phyloP scores from a whole-genome alignment of 2,329 filamentous ascomycete species.

The Cercospora sp. region DNA sequence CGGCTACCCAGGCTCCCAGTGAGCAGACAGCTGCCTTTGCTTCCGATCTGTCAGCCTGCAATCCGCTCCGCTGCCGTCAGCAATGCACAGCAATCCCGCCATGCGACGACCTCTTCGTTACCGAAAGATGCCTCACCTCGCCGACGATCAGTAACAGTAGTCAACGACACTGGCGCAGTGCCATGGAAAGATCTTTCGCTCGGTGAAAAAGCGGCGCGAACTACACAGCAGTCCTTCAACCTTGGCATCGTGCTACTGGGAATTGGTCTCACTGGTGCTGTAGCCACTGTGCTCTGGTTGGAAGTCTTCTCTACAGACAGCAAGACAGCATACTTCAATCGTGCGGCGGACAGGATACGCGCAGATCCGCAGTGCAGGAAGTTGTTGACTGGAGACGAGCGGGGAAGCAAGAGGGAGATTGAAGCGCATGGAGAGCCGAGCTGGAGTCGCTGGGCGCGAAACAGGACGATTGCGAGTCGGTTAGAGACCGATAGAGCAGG shows the following conservation, averaged over 20 bases:
- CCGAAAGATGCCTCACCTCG: constrained; percentile 46
- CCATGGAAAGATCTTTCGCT: constrained; percentile 75
- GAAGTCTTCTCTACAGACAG: constrained; percentile 83
- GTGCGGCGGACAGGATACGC: constrained; percentile 76
- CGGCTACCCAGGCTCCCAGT: constrained; percentile 11
- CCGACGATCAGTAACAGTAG: constrained; percentile 72
- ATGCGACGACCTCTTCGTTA: constrained; percentile 30
- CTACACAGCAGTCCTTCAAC: constrained; percentile 89
- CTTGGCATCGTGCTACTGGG: constrained; percentile 75
- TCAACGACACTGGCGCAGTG: constrained; percentile 81
- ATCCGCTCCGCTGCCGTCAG: constrained; percentile 7
- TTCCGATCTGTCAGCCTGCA: constrained; percentile 18
- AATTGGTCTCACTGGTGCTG: constrained; percentile 72
- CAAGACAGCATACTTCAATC: constrained; percentile 85
- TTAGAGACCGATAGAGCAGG: constrained; percentile 70
- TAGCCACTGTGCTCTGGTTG: constrained; percentile 73
- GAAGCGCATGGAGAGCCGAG: constrained; percentile 79
- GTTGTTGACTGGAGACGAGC: constrained; percentile 65
- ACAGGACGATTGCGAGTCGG: constrained; percentile 54
- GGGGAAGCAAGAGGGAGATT: constrained; percentile 64
- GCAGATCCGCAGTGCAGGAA: constrained; percentile 68
- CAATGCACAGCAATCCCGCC: constrained; percentile 15
- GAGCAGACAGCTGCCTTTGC: constrained; percentile 15
- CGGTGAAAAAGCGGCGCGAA: constrained; percentile 76
- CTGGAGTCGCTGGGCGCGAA: constrained; percentile 74